Evolutionary conservation across 208 protist species (phyloP), one percentile per base, ranked within the genome.

Genomic region (Trypanosoma boissoni): DNA sequence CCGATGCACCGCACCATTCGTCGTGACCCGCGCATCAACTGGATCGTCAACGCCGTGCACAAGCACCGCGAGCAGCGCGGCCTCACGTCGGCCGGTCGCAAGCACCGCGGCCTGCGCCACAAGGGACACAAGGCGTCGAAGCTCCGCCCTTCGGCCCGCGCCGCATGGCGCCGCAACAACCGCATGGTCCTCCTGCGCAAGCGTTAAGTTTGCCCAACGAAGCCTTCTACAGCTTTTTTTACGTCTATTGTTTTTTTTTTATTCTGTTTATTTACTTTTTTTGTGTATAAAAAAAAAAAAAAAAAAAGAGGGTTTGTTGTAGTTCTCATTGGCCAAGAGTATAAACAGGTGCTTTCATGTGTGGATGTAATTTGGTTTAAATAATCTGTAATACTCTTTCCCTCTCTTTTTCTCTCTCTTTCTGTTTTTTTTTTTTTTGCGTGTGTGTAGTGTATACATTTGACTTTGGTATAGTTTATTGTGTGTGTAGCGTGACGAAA

Each of bases 91-190:
- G 96, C 98, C 67, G 98, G 98, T 70, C 80, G 87, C 69, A 92
- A 96, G 73, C 79, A 87, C 86, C 92, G 99, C 74, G 98, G 98
- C 79, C 80, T 99, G 23, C 79, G 72, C 67, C 80, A 91, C 71
- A 99, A 99, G 83, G 97, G 98, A 52, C 80, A 97, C 76, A 78
- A 82, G 58, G 88, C 91, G 34, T 97, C 91, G 63, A 97, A 98
- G 84, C 76, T 97, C 37, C 91, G 98, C 66, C 96, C 97, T 62
- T 99, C 97, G 28, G 74, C 76, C 75, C 89, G 94, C 61, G 96
- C 97, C 56, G 85, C 81, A 53, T 99, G 98, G 98, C 99, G 99
- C 87, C 78, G 96, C 69, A 90, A 97, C 94, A 99, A 99, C 93
- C 97, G 87, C 58, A 78, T 97, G 57, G 85, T 86, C 31, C 92